phyloP scores from a whole-genome alignment of 345 rosid genomes.

The Salix viminalis region DNA sequence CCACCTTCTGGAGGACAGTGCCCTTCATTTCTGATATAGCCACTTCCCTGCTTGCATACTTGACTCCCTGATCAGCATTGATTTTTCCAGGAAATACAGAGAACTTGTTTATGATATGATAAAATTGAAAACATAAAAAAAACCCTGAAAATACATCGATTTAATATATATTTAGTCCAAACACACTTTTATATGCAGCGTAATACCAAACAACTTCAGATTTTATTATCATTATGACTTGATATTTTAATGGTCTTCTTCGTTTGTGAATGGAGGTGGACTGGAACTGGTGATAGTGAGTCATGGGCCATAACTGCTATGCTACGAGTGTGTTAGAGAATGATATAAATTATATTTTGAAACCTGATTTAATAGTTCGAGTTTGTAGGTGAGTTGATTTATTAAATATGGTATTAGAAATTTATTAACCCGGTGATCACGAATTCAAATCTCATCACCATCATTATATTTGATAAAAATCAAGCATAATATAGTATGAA shows the following conservation, averaged over 20 bases:
- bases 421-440: fast-evolving
- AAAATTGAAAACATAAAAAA: too few relatives aligned
- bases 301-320: background rate
- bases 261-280: background rate
- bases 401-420: too few relatives aligned
- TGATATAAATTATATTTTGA: too few relatives aligned
- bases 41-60: background rate
- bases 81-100: background rate
- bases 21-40: background rate
- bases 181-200: too few relatives aligned
- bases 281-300: background rate
- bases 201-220: background rate
- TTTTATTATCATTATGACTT: background rate
- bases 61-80: background rate
- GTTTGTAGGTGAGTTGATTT: too few relatives aligned
- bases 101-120: too few relatives aligned
- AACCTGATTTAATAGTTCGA: too few relatives aligned
- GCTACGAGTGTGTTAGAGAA: too few relatives aligned
- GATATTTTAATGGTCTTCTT: background rate
- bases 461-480: too few relatives aligned
- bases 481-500: fast-evolving
- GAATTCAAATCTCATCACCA: fast-evolving
- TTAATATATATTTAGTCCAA: too few relatives aligned
- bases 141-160: too few relatives aligned
- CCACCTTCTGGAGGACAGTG: too few relatives aligned